Percentiles rank a stretch among this genome's conserved stretches.
phyloP scores from a whole-genome alignment of 148 eudicot genomes.

The Arbutus unedo region DNA sequence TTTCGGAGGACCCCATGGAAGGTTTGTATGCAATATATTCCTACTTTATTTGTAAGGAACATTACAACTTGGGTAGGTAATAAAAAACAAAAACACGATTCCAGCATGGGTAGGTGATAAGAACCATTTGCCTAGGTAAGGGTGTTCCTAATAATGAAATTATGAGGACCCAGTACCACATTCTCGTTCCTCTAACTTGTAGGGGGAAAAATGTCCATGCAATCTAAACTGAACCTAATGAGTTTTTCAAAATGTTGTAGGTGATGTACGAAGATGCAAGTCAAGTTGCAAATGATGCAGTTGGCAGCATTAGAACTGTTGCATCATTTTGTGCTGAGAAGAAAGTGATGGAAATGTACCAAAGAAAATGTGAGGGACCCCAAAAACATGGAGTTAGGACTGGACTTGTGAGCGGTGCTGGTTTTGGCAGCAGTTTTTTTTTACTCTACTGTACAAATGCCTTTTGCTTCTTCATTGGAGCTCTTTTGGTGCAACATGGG shows the following conservation, averaged over 20 bases:
- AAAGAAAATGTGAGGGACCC: slow-evolving; percentile 65
- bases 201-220: too few species aligned
- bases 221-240: not conserved
- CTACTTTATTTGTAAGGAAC: not conserved
- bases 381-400: slow-evolving; percentile 53
- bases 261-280: slow-evolving; percentile 87
- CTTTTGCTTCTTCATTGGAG: slow-evolving; percentile 71
- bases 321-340: slow-evolving; percentile 88
- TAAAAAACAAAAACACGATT: not conserved
- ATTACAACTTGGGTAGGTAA: not conserved
- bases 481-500: slow-evolving; percentile 53
- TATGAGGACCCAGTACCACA: not conserved
- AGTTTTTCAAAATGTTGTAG: slow-evolving; percentile 27
- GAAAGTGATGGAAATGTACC: slow-evolving; percentile 68
- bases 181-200: not conserved
- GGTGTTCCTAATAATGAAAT: not conserved
- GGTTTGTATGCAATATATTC: too few species aligned
- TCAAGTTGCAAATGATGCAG: slow-evolving; percentile 82
- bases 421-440: slow-evolving; percentile 62
- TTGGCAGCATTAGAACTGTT: slow-evolving; percentile 80
- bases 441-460: slow-evolving; percentile 62
- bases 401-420: slow-evolving; percentile 60
- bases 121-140: not conserved
- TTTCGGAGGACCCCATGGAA: too few species aligned
- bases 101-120: not conserved